A percentile compares a stretch with the other conserved stretches of the same genome.
Conservation (phyloP, 805 yeast species). For the Maudiozyma saulgeensis region DNA sequence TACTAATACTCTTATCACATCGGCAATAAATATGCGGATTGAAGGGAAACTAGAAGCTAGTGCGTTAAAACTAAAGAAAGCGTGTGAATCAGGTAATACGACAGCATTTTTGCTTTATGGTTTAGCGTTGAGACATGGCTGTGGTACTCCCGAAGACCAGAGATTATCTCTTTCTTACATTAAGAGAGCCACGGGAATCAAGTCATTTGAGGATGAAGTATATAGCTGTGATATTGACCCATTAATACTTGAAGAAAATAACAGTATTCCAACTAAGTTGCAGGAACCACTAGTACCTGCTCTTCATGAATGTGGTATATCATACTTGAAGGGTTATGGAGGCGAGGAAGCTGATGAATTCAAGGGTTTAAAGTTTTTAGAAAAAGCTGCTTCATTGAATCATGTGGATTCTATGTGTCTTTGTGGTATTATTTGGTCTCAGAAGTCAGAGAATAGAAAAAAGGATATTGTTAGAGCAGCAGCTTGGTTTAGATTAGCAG, state of each 20-base stretch:
- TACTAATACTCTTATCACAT: conserved; percentile 1
- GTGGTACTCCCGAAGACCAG: conserved; percentile 53
- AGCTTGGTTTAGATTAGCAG: conserved; percentile 60
- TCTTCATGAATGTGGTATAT: conserved; percentile 52
- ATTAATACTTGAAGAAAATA: conserved; percentile 20
- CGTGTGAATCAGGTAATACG: conserved; percentile 51
- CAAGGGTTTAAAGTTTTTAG: conserved; percentile 49
- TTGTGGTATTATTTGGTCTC: conserved; percentile 60
- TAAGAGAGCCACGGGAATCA: conserved; percentile 40
- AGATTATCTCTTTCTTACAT: conserved; percentile 51
- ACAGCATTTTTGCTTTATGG: conserved; percentile 67
- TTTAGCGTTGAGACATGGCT: conserved; percentile 55
- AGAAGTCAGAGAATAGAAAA: conserved; percentile 41
- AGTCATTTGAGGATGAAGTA: conserved; percentile 18
- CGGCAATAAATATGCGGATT: conserved; percentile 42
- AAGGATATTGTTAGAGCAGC: conserved; percentile 57
- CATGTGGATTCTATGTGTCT: conserved; percentile 58
- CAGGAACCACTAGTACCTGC: conserved; percentile 41
- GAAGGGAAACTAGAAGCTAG: conserved; percentile 59
- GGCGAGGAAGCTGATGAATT: conserved; percentile 35
- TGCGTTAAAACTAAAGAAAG: conserved; percentile 54
- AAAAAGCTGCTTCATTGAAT: conserved; percentile 59
- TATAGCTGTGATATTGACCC: conserved; percentile 28
- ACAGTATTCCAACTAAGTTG: conserved; percentile 28
- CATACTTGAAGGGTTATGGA: conserved; percentile 51